Evolutionary conservation across 768 basidiomycete species (phyloP), one percentile per base, ranked within the genome.

Genomic region (Xanthoconium stramineum): DNA sequence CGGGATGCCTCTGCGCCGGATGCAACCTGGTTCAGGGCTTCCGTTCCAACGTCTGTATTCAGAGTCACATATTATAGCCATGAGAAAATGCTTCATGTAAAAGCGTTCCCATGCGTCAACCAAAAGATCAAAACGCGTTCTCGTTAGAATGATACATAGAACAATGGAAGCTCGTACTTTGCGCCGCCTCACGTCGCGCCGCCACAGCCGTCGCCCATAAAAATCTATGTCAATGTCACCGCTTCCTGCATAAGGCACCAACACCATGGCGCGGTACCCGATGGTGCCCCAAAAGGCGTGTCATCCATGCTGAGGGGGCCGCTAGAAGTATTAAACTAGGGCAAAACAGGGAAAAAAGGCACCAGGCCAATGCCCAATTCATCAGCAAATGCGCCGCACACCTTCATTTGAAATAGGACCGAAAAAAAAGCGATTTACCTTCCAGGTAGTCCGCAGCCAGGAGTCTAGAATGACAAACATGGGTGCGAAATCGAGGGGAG

Each of bases 391-490:
- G 24, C 17, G 13, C 44, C 28, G 49, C 20, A 50, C n/a, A 47
- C 29, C 29, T 24, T 37, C 33, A 58, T 68, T 65, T 65, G 54
- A 52, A 62, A 68, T 54, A 39, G 36, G 19, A 24, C 20, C 11
- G 15, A 53, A 53, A 47, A 48, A 39, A 51, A 48, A 39, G 49
- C 45, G 58, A 63, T 60, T 66, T 63, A 84, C 85, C 76, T 72
- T 86, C 84, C 63, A 83, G 79, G 66, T 86, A 86, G 62, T 86
- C 85, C 44, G 85, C 85, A 32, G 83, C 84, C 52, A 84, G 62
- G 35, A 85, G 71, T 52, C 83, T 85, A 60, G 65, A 65, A 57
- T 33, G 45, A 35, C 11, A 24, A 17, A 12, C 17, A 33, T 32
- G 54, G 38, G 54, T 58, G 55, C 36, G 35, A 56, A 45, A 15